phyloP scores from a whole-genome alignment of 192 early-diverging fungal genomes.

The Mortierella claussenii region DNA sequence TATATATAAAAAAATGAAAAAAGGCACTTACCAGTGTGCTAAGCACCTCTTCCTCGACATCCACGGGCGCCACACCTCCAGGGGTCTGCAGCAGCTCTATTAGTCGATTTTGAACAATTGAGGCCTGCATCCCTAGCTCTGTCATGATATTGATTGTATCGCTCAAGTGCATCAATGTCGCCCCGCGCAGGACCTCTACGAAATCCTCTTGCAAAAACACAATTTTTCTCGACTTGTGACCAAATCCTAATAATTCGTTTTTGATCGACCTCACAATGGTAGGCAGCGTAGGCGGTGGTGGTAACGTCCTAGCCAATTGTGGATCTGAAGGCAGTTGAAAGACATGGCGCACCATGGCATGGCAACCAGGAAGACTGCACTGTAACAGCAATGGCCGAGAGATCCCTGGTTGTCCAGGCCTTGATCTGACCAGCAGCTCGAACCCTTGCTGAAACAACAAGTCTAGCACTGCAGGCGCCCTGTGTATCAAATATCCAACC shows the following conservation, averaged over 20 bases:
- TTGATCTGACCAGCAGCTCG: background rate
- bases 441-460: slow-evolving; percentile 40
- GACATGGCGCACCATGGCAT: slow-evolving; percentile 42
- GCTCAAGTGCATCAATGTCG: background rate
- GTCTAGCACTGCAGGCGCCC: slow-evolving; percentile 20
- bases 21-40: slow-evolving; percentile 9
- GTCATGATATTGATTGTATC: slow-evolving; percentile 9
- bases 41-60: slow-evolving; percentile 15
- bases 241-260: slow-evolving; percentile 21
- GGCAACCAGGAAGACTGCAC: slow-evolving; percentile 32
- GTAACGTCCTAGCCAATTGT: background rate
- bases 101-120: slow-evolving; percentile 32
- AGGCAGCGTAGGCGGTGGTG: background rate
- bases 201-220: slow-evolving; percentile 26
- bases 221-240: slow-evolving; percentile 24
- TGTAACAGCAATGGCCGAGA: slow-evolving; percentile 21
- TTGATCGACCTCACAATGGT: slow-evolving; percentile 3
- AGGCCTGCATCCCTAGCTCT: slow-evolving; percentile 28
- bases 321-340: background rate
- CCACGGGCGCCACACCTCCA: slow-evolving; percentile 9
- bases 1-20: no score
- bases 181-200: slow-evolving; percentile 7
- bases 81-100: slow-evolving; percentile 21
- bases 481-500: slow-evolving; percentile 26
- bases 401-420: background rate